Evolutionary conservation across 2,329 filamentous ascomycete species (phyloP).

Genomic region (Harringtonia lauricola): DNA sequence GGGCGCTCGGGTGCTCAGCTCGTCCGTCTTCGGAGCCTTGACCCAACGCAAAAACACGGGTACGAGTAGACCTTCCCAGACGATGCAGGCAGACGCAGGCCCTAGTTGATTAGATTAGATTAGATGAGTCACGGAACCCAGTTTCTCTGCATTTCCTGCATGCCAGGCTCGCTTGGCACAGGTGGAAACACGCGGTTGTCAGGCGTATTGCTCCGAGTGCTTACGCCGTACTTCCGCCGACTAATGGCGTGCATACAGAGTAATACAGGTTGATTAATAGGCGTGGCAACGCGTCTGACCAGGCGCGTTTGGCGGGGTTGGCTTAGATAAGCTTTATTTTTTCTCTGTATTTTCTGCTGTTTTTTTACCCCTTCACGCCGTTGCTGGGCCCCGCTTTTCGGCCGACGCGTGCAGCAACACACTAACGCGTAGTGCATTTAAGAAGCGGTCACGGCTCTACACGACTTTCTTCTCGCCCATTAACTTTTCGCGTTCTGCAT

Average conservation of each 20-base stretch:
- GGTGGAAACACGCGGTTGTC: too few species aligned
- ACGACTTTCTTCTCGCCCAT: slow-evolving; percentile 6
- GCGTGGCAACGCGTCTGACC: slow-evolving; percentile 6
- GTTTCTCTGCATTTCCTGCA: too few species aligned
- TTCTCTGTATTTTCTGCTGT: not conserved
- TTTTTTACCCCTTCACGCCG: slow-evolving; percentile 6
- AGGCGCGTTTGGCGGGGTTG: slow-evolving; percentile 6
- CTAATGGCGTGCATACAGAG: not conserved
- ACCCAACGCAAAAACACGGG: too few species aligned
- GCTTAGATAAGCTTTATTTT: not conserved
- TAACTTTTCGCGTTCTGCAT: not conserved
- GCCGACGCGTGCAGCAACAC: slow-evolving; percentile 7
- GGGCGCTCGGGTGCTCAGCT: not conserved
- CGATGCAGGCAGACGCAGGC: too few species aligned
- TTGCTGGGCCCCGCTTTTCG: slow-evolving; percentile 7
- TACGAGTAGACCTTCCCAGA: too few species aligned
- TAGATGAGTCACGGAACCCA: not conserved
- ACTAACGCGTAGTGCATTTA: slow-evolving; percentile 12
- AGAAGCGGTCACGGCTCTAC: slow-evolving; percentile 10
- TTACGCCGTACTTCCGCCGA: too few species aligned
- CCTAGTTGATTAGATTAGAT: slow-evolving; percentile 1
- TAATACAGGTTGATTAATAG: too few species aligned
- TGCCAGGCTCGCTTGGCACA: not conserved
- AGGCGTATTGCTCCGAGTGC: not conserved
- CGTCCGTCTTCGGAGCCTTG: slow-evolving; percentile 3